phyloP scores from a whole-genome alignment of 2,329 filamentous ascomycete species.

The Alternaria sp. region DNA sequence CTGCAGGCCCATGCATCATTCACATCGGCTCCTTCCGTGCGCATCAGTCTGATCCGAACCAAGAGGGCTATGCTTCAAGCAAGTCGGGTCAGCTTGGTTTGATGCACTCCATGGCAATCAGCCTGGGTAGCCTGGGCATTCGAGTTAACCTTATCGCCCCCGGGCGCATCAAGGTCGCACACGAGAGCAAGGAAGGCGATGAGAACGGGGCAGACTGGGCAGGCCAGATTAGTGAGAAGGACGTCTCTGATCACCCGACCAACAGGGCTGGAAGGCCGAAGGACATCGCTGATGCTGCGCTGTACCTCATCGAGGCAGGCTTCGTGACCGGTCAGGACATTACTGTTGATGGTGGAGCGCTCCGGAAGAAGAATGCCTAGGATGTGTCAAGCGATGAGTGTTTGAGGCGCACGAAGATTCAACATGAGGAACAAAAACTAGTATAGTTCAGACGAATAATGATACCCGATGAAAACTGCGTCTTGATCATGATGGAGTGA shows the following conservation, averaged over 20 bases:
- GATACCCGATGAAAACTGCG: background rate
- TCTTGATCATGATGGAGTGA: background rate
- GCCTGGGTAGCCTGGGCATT: conserved; percentile 52
- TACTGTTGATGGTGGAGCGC: conserved; percentile 46
- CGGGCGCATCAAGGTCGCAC: conserved; percentile 55
- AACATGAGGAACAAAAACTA: background rate
- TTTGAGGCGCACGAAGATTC: background rate
- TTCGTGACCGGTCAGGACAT: conserved; percentile 50
- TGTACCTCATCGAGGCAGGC: conserved; percentile 50
- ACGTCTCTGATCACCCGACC: conserved; percentile 52
- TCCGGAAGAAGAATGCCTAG: conserved; percentile 41
- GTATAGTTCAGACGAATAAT: background rate
- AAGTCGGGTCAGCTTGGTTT: conserved; percentile 60
- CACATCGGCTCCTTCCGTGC: conserved; percentile 57
- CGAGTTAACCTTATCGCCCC: conserved; percentile 58
- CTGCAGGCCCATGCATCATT: conserved; percentile 54
- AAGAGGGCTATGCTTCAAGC: conserved; percentile 59
- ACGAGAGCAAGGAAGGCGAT: conserved; percentile 55
- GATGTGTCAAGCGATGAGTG: background rate
- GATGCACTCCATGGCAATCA: conserved; percentile 59
- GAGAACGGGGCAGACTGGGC: conserved; percentile 51
- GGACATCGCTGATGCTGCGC: conserved; percentile 54
- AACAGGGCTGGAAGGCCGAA: conserved; percentile 55
- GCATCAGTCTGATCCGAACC: conserved; percentile 55
- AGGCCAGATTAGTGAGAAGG: conserved; percentile 46